Conservation (phyloP, 192 early-diverging fungal genomes). For the Coemansia sp. region DNA sequence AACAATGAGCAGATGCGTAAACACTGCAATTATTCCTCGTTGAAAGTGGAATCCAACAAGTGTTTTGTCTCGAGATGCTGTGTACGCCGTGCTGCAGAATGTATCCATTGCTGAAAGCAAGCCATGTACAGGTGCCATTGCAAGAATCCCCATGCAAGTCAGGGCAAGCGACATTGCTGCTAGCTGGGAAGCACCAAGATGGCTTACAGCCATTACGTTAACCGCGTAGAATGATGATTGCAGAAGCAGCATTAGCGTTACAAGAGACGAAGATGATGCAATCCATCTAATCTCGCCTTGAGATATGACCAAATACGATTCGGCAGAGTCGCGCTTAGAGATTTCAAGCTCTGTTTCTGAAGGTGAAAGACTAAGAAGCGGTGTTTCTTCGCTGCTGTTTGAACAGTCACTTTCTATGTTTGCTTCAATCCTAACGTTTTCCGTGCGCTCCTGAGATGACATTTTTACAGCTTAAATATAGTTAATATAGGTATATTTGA, state of each 20-base stretch:
- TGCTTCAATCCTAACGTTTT: not conserved
- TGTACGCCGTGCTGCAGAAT: conserved; percentile 41
- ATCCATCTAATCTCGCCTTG: conserved; percentile 1
- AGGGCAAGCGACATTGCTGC: conserved; percentile 58
- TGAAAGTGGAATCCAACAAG: conserved; percentile 38
- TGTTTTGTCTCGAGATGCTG: conserved; percentile 48
- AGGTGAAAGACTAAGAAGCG: not conserved
- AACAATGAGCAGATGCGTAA: conserved; percentile 57
- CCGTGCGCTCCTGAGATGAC: not conserved
- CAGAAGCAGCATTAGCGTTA: conserved; percentile 55
- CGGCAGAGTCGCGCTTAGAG: not conserved
- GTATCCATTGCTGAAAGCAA: conserved; percentile 51
- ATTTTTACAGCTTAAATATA: no score
- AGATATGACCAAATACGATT: not conserved
- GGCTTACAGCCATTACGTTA: conserved; percentile 58
- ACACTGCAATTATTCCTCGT: conserved; percentile 56
- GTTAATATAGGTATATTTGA: no score
- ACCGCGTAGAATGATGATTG: conserved; percentile 58
- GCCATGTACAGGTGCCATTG: conserved; percentile 58
- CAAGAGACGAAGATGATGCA: conserved; percentile 22
- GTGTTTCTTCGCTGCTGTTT: not conserved
- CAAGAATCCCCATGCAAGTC: conserved; percentile 54
- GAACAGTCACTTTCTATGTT: not conserved
- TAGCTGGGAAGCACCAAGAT: conserved; percentile 53
- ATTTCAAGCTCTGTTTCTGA: not conserved